Base-by-base conservation (phyloP, 2,329 filamentous ascomycete genomes). In the Botrytis sinoallii region DNA sequence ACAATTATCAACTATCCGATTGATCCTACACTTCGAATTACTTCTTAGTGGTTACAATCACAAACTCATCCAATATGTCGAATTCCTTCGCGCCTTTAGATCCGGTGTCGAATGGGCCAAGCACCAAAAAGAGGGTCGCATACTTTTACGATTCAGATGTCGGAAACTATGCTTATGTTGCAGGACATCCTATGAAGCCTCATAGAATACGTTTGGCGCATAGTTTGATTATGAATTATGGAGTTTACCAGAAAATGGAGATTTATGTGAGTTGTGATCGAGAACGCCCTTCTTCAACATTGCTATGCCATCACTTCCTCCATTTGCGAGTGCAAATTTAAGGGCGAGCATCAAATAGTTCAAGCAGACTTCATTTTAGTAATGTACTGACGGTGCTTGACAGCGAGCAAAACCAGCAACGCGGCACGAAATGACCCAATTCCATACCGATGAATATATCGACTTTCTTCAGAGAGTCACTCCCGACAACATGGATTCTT, bases 81-180 rank as follows among this genome's bases (percentile, higher is more conserved):
- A 72, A 72, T 61, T 82, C 84, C 65, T 85, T 84, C 80, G 86
- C 83, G 77, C 89, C 85, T 74, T 83, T 89, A 77, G 89, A 88
- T 81, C 82, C 84, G 77, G 84, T 84, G 71, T 72, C 64, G 63
- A 72, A 72, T 82, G 85, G 85, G 71, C 80, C 84, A 64, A 84
- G 84, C 40, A 85, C 85, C 78, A 88, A 88, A 82, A 97, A 96
- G 85, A 94, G 95, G 81, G 93, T 98, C 74, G 95, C 95, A 73
- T 98, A 98, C 85, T 98, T 98, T 84, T 98, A 98, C 87, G 95
- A 98, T 82, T 97, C 93, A 4, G 95, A 98, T 84, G 96, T 98
- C 81, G 95, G 95, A 77, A 98, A 98, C 84, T 98, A 98, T 86
- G 95, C 95, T 82, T 98, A 98, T 81, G 94, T 97, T 74, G 94